Conservation (phyloP, 768 basidiomycete genomes). For the Mycena metata region DNA sequence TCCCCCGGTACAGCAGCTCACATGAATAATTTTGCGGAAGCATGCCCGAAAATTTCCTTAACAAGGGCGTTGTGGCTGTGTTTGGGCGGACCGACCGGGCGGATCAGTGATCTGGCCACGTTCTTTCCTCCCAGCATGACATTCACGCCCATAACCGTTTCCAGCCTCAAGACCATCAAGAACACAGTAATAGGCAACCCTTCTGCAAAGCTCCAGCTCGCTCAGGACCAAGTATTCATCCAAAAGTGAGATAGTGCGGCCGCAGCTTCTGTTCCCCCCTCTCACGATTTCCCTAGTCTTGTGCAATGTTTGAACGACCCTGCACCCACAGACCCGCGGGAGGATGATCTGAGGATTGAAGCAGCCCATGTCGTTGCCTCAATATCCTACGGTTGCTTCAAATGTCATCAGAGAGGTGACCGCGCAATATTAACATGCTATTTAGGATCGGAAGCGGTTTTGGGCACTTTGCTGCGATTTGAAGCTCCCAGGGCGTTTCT, state of each 20-base stretch:
- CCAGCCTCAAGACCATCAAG: conserved; percentile 75
- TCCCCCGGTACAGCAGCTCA: too few relatives aligned
- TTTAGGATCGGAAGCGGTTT: conserved; percentile 72
- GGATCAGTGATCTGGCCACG: conserved; percentile 28
- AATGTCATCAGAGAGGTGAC: not conserved
- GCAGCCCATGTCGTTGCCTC: conserved; percentile 84
- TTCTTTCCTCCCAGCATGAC: conserved; percentile 25
- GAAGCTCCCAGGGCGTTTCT: conserved; percentile 74
- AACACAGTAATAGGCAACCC: conserved; percentile 87
- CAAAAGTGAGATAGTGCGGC: conserved; percentile 58
- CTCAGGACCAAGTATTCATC: conserved; percentile 70
- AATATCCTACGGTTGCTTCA: conserved; percentile 69
- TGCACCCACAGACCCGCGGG: conserved; percentile 50
- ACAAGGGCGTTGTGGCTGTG: conserved; percentile 26
- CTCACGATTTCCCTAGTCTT: conserved; percentile 56
- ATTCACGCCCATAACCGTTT: conserved; percentile 39
- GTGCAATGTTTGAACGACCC: conserved; percentile 69
- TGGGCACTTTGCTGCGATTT: conserved; percentile 67
- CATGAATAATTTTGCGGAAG: too few relatives aligned
- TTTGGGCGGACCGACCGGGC: not conserved
- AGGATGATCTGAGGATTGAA: conserved; percentile 72
- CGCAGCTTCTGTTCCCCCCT: conserved; percentile 10
- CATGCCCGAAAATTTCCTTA: not conserved
- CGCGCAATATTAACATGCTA: not conserved
- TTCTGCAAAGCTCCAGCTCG: conserved; percentile 72